These are phyloP conservation scores for Pyricularia sp. DNA, from an alignment of 2,329 filamentous ascomycete genomes.

Conservation along the genomic window DNA sequence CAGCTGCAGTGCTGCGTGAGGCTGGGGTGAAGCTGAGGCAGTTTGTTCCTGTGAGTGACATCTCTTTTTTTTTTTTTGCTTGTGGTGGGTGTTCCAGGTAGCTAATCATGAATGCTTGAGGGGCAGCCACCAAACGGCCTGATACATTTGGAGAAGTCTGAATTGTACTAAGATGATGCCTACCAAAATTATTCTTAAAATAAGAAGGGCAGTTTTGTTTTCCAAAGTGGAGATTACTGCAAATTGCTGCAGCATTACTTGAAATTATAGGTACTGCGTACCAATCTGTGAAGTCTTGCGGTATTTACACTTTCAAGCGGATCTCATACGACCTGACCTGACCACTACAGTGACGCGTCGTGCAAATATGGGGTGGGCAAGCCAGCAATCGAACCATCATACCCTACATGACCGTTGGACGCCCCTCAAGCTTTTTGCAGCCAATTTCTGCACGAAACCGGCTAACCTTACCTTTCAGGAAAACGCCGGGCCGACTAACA, in stretches of 20 bases:
- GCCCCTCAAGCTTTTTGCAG: not conserved
- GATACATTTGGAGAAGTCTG: conserved; percentile 45
- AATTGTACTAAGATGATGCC: conserved; percentile 17
- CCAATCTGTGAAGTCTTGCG: not conserved
- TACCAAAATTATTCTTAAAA: not conserved
- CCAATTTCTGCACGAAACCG: not conserved
- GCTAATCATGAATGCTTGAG: not conserved
- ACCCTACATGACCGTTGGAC: not conserved
- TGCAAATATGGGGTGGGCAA: not conserved
- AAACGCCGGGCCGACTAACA: not conserved
- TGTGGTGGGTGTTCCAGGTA: conserved; percentile 5
- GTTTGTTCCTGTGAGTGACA: conserved; percentile 61
- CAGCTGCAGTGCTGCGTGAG: conserved; percentile 68
- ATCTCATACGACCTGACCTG: not conserved
- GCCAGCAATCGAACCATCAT: not conserved
- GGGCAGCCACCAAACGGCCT: conserved; percentile 48
- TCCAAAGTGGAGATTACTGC: not conserved
- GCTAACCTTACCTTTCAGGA: not conserved
- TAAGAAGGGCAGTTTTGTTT: not conserved
- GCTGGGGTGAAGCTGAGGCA: conserved; percentile 78
- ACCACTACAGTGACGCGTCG: not conserved
- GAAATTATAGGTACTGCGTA: not conserved
- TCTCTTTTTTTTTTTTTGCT: conserved; percentile 2
- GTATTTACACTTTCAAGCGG: not conserved
- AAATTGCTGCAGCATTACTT: not conserved